Conservation (phyloP, 371 early-diverging fungal species). For the Saksenaea vasiformis region DNA sequence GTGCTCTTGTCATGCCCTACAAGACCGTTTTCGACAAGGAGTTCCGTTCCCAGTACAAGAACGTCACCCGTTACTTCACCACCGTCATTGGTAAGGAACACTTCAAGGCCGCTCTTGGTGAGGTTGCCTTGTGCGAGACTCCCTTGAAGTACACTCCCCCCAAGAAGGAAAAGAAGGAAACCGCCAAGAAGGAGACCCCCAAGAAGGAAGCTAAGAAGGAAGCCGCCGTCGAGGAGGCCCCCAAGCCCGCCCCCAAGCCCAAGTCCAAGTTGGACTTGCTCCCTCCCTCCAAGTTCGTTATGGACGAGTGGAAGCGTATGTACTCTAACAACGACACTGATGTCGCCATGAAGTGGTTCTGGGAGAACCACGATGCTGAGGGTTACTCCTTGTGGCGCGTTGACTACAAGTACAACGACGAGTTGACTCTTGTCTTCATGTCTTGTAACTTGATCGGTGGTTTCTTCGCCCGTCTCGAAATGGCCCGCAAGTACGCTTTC, state of each 20-base stretch:
- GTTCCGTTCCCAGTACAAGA: slow-evolving; percentile 81
- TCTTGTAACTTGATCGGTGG: slow-evolving; percentile 89
- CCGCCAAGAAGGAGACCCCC: slow-evolving; percentile 40
- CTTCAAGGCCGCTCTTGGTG: slow-evolving; percentile 82
- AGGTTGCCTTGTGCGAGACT: slow-evolving; percentile 62
- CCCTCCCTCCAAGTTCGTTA: slow-evolving; percentile 78
- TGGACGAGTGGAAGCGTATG: slow-evolving; percentile 95
- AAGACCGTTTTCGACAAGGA: slow-evolving; percentile 60
- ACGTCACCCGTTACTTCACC: slow-evolving; percentile 87
- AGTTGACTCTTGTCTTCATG: slow-evolving; percentile 83
- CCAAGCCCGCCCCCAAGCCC: slow-evolving; percentile 81
- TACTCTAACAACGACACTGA: slow-evolving; percentile 96
- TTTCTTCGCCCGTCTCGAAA: slow-evolving; percentile 92
- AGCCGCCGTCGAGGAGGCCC: slow-evolving; percentile 53
- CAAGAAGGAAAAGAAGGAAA: slow-evolving; percentile 58
- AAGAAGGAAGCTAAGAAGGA: slow-evolving; percentile 43
- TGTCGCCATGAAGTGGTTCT: slow-evolving; percentile 90
- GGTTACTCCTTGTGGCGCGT: slow-evolving; percentile 89
- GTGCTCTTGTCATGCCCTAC: slow-evolving; percentile 64
- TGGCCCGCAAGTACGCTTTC: slow-evolving; percentile 95
- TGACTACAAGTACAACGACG: slow-evolving; percentile 90
- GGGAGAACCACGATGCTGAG: slow-evolving; percentile 84
- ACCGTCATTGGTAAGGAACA: slow-evolving; percentile 80
- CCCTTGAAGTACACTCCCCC: slow-evolving; percentile 50
- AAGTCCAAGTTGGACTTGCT: slow-evolving; percentile 91